Evolutionary conservation across 2,329 filamentous ascomycete species (phyloP).

Genomic region (Epichloe uncinata): DNA sequence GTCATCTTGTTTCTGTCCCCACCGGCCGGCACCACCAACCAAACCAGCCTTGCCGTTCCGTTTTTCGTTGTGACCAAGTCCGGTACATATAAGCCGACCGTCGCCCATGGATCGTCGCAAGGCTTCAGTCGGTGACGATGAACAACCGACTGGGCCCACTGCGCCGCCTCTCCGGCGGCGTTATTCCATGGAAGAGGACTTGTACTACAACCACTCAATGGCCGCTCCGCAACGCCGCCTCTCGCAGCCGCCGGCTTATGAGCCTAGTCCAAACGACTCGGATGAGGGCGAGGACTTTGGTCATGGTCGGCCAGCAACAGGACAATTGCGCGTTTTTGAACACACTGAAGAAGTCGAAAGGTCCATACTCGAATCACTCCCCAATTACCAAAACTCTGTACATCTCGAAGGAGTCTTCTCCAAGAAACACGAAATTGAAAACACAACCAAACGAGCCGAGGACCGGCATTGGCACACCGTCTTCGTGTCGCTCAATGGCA

Average conservation of each 20-base stretch:
- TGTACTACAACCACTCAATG: slow-evolving; percentile 39
- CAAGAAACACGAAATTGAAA: slow-evolving; percentile 53
- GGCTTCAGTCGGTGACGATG: slow-evolving; percentile 19
- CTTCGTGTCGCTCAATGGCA: slow-evolving; percentile 53
- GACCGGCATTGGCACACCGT: slow-evolving; percentile 51
- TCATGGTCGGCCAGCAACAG: slow-evolving; percentile 2
- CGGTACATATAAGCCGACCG: slow-evolving; percentile 9
- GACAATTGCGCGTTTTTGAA: slow-evolving; percentile 8
- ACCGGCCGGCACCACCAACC: not conserved
- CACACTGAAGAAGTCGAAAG: slow-evolving; percentile 25
- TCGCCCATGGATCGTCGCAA: slow-evolving; percentile 22
- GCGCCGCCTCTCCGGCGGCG: slow-evolving; percentile 24
- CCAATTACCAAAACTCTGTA: slow-evolving; percentile 44
- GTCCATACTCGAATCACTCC: slow-evolving; percentile 22
- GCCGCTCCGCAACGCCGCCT: slow-evolving; percentile 28
- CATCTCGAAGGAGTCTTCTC: slow-evolving; percentile 43
- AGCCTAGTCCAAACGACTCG: slow-evolving; percentile 11
- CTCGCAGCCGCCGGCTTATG: slow-evolving; percentile 34
- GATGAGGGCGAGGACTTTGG: slow-evolving; percentile 3
- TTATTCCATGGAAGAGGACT: slow-evolving; percentile 42
- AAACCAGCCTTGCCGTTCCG: slow-evolving; percentile 1
- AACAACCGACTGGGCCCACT: slow-evolving; percentile 13
- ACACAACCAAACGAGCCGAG: slow-evolving; percentile 47
- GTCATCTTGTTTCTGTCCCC: not conserved
- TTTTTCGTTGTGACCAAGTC: slow-evolving; percentile 4